A percentile compares a stretch with the other conserved stretches of the same genome.
Evolutionary conservation across 164 flowering plant genomes (phyloP).

Genomic region (Buxus sempervirens): DNA sequence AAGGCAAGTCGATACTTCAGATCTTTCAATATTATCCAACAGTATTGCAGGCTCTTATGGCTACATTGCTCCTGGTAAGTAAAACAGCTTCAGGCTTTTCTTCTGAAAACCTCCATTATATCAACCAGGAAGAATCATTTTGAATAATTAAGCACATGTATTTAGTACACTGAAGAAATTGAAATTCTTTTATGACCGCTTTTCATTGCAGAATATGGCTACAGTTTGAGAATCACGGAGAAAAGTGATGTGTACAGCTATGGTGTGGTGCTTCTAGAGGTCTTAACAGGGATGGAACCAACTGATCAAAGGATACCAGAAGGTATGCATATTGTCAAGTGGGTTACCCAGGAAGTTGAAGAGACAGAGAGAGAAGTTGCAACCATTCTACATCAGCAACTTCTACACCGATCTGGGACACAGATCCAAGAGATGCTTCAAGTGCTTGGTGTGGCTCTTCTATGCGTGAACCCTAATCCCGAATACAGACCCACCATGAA

Average conservation of each 20-base stretch:
- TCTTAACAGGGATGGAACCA: slow-evolving; percentile 56
- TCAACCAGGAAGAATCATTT: background rate
- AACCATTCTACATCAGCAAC: slow-evolving; percentile 41
- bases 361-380: slow-evolving; percentile 24
- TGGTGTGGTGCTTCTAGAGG: slow-evolving; percentile 61
- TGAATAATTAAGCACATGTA: background rate
- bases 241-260: slow-evolving; percentile 68
- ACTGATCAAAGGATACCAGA: slow-evolving; percentile 42
- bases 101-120: background rate
- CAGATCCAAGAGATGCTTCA: slow-evolving; percentile 59
- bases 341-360: slow-evolving; percentile 37
- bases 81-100: background rate
- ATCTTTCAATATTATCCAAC: slow-evolving; percentile 26
- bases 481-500: slow-evolving; percentile 62
- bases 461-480: slow-evolving; percentile 46
- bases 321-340: slow-evolving; percentile 43
- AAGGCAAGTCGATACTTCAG: slow-evolving; percentile 36
- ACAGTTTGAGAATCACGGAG: slow-evolving; percentile 53
- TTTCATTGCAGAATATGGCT: slow-evolving; percentile 54
- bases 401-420: slow-evolving; percentile 33
- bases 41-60: slow-evolving; percentile 64
- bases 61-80: slow-evolving; percentile 69
- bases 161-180: background rate
- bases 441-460: slow-evolving; percentile 54
- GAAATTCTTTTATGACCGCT: background rate